phyloP scores from a whole-genome alignment of 176 grass and related monocot genomes.

The Musa beccarii region DNA sequence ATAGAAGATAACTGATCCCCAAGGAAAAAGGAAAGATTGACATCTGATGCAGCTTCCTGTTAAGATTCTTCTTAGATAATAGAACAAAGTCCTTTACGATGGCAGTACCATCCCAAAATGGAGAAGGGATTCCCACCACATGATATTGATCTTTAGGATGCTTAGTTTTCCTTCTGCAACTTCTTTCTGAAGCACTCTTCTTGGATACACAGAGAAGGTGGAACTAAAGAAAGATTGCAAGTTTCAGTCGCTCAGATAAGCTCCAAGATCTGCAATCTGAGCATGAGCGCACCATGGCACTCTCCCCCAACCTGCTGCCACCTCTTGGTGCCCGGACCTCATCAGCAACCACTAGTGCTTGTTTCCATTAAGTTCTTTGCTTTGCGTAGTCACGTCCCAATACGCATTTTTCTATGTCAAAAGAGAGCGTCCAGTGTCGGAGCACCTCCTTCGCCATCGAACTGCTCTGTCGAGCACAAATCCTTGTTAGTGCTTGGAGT shows the following conservation, averaged over 20 bases:
- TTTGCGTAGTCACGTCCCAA: conserved; percentile 12
- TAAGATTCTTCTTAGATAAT: too few species aligned
- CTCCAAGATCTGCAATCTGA: conserved; percentile 8
- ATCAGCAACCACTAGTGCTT: conserved; percentile 14
- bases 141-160: too few species aligned
- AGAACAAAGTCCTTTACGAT: too few species aligned
- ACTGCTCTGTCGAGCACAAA: neutral
- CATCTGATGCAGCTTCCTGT: too few species aligned
- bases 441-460: neutral
- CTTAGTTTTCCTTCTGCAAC: too few species aligned
- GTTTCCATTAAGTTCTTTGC: conserved; percentile 4
- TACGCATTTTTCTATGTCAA: conserved; percentile 7
- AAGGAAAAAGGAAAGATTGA: too few species aligned
- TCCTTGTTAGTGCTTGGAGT: neutral
- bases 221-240: neutral
- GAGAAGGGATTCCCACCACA: too few species aligned
- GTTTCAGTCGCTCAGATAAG: neutral
- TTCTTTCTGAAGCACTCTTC: too few species aligned
- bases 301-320: neutral
- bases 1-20: too few species aligned
- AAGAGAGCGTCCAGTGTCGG: neutral
- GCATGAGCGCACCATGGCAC: neutral
- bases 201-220: neutral
- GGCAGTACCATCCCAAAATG: too few species aligned
- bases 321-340: neutral